Percentiles rank a stretch among this genome's conserved stretches.
Evolutionary conservation across 164 flowering plant genomes (phyloP).

Genomic region (Aristolochia californica): DNA sequence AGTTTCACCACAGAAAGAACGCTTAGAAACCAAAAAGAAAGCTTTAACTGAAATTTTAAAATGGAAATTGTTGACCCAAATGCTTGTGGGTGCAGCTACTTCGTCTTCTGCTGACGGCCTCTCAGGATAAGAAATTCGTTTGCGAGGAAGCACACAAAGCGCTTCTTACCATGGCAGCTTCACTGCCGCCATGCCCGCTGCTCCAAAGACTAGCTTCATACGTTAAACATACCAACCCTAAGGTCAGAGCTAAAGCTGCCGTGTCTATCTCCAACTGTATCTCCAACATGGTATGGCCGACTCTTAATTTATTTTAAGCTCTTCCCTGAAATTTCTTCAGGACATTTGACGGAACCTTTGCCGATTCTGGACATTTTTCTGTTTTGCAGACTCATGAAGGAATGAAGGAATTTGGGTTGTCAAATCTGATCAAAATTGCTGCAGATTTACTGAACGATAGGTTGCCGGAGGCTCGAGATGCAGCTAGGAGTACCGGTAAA

Average conservation of each 20-base stretch:
- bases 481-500: slow-evolving; percentile 51
- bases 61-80: not conserved
- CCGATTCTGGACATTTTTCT: no score
- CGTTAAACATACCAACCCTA: slow-evolving; percentile 47
- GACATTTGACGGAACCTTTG: not conserved
- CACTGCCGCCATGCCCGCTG: slow-evolving; percentile 52
- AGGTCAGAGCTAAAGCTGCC: slow-evolving; percentile 82
- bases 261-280: slow-evolving; percentile 54
- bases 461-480: slow-evolving; percentile 87
- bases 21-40: no score
- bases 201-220: slow-evolving; percentile 48
- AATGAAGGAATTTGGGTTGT: slow-evolving; percentile 63
- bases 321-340: no score
- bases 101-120: slow-evolving; percentile 78
- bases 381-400: slow-evolving; percentile 43
- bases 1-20: no score
- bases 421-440: slow-evolving; percentile 34
- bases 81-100: slow-evolving; percentile 34
- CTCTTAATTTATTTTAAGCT: no score
- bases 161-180: slow-evolving; percentile 46
- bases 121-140: slow-evolving; percentile 86
- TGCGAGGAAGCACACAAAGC: slow-evolving; percentile 87
- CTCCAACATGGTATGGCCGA: slow-evolving; percentile 52
- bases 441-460: slow-evolving; percentile 64
- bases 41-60: no score